These are phyloP conservation scores for Poa annua DNA, from an alignment of 176 grass and related monocot species.

Conservation along the genomic window DNA sequence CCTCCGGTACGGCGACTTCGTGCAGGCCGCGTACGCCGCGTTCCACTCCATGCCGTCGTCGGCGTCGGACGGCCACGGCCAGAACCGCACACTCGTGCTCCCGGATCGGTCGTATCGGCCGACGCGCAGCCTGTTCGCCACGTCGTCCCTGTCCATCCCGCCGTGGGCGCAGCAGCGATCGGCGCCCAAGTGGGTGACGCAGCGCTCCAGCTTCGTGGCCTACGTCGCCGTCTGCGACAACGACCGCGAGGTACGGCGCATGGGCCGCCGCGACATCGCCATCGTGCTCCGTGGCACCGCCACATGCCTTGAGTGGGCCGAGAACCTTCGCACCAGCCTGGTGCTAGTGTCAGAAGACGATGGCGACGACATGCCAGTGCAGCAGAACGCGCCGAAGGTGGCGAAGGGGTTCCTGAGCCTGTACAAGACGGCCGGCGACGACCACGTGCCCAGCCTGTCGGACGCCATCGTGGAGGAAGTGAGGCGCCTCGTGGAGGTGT, in stretches of 20 bases:
- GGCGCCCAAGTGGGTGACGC: constrained; percentile 41
- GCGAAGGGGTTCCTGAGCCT: constrained; percentile 70
- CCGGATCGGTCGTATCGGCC: constrained; percentile 62
- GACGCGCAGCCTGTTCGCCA: constrained; percentile 70
- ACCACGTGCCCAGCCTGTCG: constrained; percentile 61
- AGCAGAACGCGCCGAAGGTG: constrained; percentile 51
- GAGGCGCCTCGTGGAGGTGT: constrained; percentile 46
- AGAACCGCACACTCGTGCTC: constrained; percentile 44
- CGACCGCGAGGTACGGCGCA: constrained; percentile 63
- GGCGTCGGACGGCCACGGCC: neutral
- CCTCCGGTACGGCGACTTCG: constrained; percentile 71
- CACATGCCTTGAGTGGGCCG: constrained; percentile 78
- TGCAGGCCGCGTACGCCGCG: constrained; percentile 63
- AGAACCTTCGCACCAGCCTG: constrained; percentile 70
- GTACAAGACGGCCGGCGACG: constrained; percentile 65
- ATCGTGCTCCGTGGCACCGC: constrained; percentile 81
- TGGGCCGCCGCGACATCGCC: constrained; percentile 77
- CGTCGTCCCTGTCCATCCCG: constrained; percentile 61
- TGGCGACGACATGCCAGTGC: neutral
- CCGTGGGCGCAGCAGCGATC: constrained; percentile 49
- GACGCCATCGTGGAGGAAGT: constrained; percentile 57
- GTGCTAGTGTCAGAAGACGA: constrained; percentile 39
- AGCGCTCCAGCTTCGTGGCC: constrained; percentile 69
- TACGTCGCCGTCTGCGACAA: constrained; percentile 76
- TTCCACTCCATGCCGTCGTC: constrained; percentile 62